These are phyloP conservation scores for Hyphodiscus sp. DNA, from an alignment of 2,329 filamentous ascomycete genomes.

Conservation along the genomic window DNA sequence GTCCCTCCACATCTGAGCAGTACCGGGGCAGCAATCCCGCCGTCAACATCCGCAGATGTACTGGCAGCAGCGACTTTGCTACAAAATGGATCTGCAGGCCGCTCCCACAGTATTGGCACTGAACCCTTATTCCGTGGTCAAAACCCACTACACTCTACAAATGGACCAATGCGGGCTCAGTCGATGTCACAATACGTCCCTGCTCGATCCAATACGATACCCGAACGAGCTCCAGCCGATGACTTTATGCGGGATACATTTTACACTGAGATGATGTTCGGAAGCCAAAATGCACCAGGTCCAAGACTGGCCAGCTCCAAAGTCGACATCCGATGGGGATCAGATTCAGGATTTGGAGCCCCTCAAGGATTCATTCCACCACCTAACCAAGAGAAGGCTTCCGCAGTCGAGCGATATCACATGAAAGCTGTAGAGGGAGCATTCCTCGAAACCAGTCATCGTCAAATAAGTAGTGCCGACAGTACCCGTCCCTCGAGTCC, in stretches of 20 bases:
- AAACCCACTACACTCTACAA: constrained; percentile 9
- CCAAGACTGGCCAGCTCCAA: constrained; percentile 27
- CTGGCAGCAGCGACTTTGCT: constrained; percentile 51
- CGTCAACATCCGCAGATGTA: constrained; percentile 43
- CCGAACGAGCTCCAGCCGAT: constrained; percentile 11
- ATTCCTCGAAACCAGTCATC: constrained; percentile 35
- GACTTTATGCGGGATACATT: constrained; percentile 20
- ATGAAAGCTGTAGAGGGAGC: constrained; percentile 48
- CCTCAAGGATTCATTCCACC: constrained; percentile 53
- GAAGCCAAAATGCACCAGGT: constrained; percentile 7
- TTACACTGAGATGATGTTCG: constrained; percentile 26
- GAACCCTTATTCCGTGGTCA: constrained; percentile 17
- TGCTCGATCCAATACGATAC: constrained; percentile 4
- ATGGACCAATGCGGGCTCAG: constrained; percentile 19
- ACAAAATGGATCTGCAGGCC: constrained; percentile 35
- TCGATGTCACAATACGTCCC: constrained; percentile 20
- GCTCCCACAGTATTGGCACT: constrained; percentile 26
- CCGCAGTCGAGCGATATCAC: constrained; percentile 49
- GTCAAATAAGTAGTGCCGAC: constrained; percentile 44
- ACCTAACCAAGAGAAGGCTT: constrained; percentile 49
- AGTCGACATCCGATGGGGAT: constrained; percentile 54
- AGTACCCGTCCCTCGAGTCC: constrained; percentile 57
- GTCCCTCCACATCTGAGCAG: constrained; percentile 16
- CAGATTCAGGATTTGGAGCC: constrained; percentile 56
- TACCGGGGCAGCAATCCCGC: constrained; percentile 12